These are phyloP conservation scores for Fusarium aywerte DNA, from an alignment of 2,329 filamentous ascomycete genomes.

Conservation along the genomic window DNA sequence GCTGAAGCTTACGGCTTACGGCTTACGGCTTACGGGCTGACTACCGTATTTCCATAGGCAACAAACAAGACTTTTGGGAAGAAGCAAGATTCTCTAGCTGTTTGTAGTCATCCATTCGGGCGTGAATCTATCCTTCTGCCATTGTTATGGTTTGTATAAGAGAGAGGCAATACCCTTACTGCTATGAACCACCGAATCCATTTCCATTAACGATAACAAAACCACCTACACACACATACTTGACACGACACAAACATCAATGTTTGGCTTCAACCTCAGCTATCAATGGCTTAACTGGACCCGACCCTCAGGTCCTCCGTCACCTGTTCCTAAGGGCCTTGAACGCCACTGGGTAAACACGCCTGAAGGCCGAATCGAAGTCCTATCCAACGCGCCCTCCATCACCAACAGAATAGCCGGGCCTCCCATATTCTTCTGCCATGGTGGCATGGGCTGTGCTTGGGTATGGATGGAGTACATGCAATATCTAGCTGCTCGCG, in stretches of 20 bases:
- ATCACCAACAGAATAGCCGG: constrained; percentile 16
- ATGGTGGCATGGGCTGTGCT: constrained; percentile 65
- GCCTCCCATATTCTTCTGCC: constrained; percentile 61
- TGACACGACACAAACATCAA: constrained; percentile 13
- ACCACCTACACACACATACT: neutral
- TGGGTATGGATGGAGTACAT: constrained; percentile 65
- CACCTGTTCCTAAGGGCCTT: constrained; percentile 52
- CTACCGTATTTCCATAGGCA: constrained; percentile 1
- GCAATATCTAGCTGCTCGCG: constrained; percentile 56
- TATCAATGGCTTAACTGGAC: constrained; percentile 44
- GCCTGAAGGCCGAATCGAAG: constrained; percentile 58
- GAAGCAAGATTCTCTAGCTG: neutral
- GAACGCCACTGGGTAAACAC: constrained; percentile 58
- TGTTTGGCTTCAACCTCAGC: constrained; percentile 44
- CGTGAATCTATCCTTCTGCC: neutral
- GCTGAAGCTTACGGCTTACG: constrained; percentile 26
- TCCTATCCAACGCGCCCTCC: constrained; percentile 56
- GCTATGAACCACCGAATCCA: neutral
- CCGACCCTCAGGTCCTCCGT: constrained; percentile 38
- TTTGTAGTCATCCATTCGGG: neutral
- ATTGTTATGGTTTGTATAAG: constrained; percentile 12
- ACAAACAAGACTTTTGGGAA: constrained; percentile 12
- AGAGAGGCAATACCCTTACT: neutral
- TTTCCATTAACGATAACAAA: neutral
- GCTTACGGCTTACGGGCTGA: constrained; percentile 29